Evolutionary conservation across 192 early-diverging fungal species (phyloP), one percentile per base, ranked within the genome.

Genomic region (Linnemannia hyalina): DNA sequence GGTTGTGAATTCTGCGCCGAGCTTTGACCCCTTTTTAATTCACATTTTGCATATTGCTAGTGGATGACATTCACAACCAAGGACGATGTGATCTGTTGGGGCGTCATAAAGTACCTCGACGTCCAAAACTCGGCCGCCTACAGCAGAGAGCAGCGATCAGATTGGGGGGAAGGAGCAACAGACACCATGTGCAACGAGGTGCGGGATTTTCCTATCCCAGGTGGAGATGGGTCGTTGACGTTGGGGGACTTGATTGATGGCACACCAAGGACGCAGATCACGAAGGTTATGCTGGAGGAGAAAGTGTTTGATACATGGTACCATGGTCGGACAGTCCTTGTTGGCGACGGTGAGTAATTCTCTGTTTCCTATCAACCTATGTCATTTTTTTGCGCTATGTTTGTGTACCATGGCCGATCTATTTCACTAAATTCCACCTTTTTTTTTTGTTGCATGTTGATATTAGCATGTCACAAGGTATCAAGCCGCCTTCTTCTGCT

Each of bases 261-360:
- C 1, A 80, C 82, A 2, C 77, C 82, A 1, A 55, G 23, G n/a
- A 4, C 46, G 2, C 40, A 63, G n/a, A 78, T 75, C 6, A 71
- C 82, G 20, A 85, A 80, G n/a, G 82, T 80, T 18, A 76, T 72
- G 78, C 23, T 76, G 15, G 82, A 85, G 6, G 83, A 85, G n/a
- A 80, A 85, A 44, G 74, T 85, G 36, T 85, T 85, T 76, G 52
- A 71, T 4, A 85, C 82, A 0, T 85, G 82, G 82, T 46, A 85
- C 32, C 11, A 46, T 70, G 82, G 68, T 2, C 73, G 82, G 0
- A 78, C 73, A 10, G 76, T 78, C 5, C 74, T 85, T 0, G n/a
- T 85, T 11, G 82, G 82, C 0, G 77, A 85, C 73, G 82, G 82
- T 83, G 70, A 11, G 60, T 13, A 9, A 1, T 65, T 2, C 5